Percentiles rank a stretch among this genome's conserved stretches.
These are phyloP conservation scores for Exophiala dermatitidis DNA, from an alignment of 2,329 filamentous ascomycete genomes.

Conservation along the genomic window DNA sequence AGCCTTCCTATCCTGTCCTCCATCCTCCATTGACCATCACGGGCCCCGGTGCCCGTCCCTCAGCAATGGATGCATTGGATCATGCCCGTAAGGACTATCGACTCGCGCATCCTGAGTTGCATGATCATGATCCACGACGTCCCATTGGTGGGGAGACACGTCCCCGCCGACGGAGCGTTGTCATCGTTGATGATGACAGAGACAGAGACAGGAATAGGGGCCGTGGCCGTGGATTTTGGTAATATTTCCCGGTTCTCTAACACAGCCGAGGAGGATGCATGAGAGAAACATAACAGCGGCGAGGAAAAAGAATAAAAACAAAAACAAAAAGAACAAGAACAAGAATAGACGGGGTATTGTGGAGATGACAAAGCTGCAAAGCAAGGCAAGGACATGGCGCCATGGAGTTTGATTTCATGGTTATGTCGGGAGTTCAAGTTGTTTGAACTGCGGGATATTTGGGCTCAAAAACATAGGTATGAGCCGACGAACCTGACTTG, in stretches of 20 bases:
- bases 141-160: slow-evolving; percentile 8
- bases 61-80: slow-evolving; percentile 19
- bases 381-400: slow-evolving; percentile 12
- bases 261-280: not conserved
- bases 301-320: no score
- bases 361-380: slow-evolving; percentile 11
- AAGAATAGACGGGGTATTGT: not conserved
- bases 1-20: not conserved
- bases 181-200: slow-evolving; percentile 12
- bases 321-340: not conserved
- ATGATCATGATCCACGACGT: slow-evolving; percentile 3
- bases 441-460: no score
- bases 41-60: not conserved
- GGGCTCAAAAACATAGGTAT: no score
- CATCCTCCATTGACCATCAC: slow-evolving; percentile 2
- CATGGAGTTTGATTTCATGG: not conserved
- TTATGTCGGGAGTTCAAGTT: not conserved
- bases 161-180: slow-evolving; percentile 12
- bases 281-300: no score
- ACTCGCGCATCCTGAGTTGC: not conserved
- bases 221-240: slow-evolving; percentile 5
- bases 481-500: no score
- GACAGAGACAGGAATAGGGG: slow-evolving; percentile 2
- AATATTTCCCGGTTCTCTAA: not conserved
- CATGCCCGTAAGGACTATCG: slow-evolving; percentile 18